These are phyloP conservation scores for Rhinocladiella similis DNA, from an alignment of 2,329 filamentous ascomycete genomes.

Conservation along the genomic window DNA sequence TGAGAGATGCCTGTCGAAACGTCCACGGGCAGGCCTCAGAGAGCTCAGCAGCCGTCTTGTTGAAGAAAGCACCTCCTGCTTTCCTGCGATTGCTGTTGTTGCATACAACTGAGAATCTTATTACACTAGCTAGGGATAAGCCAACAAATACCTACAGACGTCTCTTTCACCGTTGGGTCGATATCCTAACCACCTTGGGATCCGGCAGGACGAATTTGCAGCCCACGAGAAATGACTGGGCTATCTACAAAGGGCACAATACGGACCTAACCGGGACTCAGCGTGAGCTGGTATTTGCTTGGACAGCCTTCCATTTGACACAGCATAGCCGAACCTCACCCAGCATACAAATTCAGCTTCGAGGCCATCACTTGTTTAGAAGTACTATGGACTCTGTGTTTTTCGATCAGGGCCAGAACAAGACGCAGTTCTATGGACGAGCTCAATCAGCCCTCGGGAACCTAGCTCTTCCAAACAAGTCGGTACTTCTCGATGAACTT, in stretches of 20 bases:
- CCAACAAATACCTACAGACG: slow-evolving; percentile 4
- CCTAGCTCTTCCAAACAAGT: slow-evolving; percentile 10
- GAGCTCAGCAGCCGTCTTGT: slow-evolving; percentile 4
- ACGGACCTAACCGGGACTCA: slow-evolving; percentile 4
- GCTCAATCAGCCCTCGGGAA: neutral
- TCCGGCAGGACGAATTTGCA: neutral
- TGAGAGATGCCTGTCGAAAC: slow-evolving; percentile 3
- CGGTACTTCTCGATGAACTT: slow-evolving; percentile 8
- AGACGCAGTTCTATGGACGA: neutral
- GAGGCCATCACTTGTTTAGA: slow-evolving; percentile 7
- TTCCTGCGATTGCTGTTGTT: slow-evolving; percentile 2
- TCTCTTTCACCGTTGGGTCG: slow-evolving; percentile 16
- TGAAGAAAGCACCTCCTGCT: neutral
- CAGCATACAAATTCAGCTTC: neutral
- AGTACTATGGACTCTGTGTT: slow-evolving; percentile 1
- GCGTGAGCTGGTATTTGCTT: slow-evolving; percentile 14
- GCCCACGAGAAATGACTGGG: slow-evolving; percentile 8
- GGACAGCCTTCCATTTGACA: slow-evolving; percentile 12
- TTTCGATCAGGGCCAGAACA: neutral
- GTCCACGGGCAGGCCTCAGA: neutral
- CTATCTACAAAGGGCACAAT: neutral
- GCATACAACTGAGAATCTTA: slow-evolving; percentile 11
- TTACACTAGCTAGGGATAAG: neutral
- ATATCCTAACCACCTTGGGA: slow-evolving; percentile 8
- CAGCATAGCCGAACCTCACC: slow-evolving; percentile 1